Evolutionary conservation across 2,329 filamentous ascomycete genomes (phyloP), one percentile per base, ranked within the genome.

Genomic region (Tolypocladium sp.): DNA sequence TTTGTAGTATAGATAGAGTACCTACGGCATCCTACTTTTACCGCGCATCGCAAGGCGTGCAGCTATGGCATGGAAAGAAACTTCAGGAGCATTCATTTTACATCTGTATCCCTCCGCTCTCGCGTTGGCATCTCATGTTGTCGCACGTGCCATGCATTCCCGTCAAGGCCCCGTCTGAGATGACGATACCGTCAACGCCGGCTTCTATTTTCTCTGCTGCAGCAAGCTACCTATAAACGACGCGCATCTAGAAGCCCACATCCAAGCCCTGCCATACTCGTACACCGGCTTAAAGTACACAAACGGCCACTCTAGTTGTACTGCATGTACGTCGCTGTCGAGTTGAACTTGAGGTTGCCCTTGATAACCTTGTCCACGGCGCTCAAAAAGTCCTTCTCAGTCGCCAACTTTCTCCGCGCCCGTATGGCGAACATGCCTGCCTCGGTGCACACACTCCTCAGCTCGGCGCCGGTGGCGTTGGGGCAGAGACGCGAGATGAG

Each of bases 341-440:
- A 95, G 85, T 97, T 97, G 83, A 99, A 99, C 85, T 99, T 99
- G 74, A 96, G 81, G 77, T 97, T 97, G 68, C 90, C 92, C 84
- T 97, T 96, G 80, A 97, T 97, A 64, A 99, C 94, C 86, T 99
- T 99, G 82, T 99, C 94, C 62, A 99, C 94, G 3, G 94, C 93
- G 60, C 91, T 92, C 67, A 99, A 78, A 78, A 99, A 99, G 77
- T 99, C 94, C 84, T 99, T 97, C 82, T 99, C 94, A 1, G 92
- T 93, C 0, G 94, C 94, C 20, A 99, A 91, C 89, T 99, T 99
- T 78, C 94, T 88, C 73, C 94, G 81, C 42, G 91, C 91, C 54
- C 94, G 86, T 65, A 99, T 97, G 61, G 94, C 94, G 71, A 96
- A 99, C 93, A 99, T 97, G 66, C 94, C 94, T 1, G 94, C 93